phyloP scores from a whole-genome alignment of 345 rosid genomes.

The Ailanthus altissimus region DNA sequence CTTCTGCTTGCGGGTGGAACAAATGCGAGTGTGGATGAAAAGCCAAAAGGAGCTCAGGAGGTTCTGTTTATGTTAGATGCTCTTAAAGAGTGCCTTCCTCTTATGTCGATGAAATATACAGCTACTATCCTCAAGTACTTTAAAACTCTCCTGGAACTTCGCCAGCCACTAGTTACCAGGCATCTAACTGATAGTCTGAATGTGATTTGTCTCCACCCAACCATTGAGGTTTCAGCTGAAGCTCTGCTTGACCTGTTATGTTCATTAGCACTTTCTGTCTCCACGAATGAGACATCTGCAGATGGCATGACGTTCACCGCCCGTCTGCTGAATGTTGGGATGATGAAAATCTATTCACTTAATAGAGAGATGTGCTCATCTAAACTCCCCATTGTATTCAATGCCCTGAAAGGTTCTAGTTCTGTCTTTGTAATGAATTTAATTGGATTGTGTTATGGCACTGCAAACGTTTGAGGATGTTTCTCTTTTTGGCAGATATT shows the following conservation, averaged over 20 bases:
- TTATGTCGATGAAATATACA: slow-evolving; percentile 57
- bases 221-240: slow-evolving; percentile 62
- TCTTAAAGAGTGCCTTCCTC: slow-evolving; percentile 77
- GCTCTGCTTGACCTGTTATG: slow-evolving; percentile 64
- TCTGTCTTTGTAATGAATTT: neutral
- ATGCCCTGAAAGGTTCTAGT: slow-evolving; percentile 71
- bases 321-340: slow-evolving; percentile 76
- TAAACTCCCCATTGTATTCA: slow-evolving; percentile 74
- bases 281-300: slow-evolving; percentile 62
- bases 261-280: slow-evolving; percentile 50
- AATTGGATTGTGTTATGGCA: neutral
- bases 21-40: slow-evolving; percentile 44
- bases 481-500: slow-evolving; percentile 57
- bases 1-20: slow-evolving; percentile 75
- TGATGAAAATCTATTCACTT: slow-evolving; percentile 59
- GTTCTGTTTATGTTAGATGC: slow-evolving; percentile 66
- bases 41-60: slow-evolving; percentile 74
- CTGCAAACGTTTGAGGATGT: neutral
- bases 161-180: slow-evolving; percentile 61
- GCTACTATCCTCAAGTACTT: slow-evolving; percentile 59
- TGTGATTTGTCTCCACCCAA: slow-evolving; percentile 55
- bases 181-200: slow-evolving; percentile 73
- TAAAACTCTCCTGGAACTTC: slow-evolving; percentile 61
- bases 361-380: slow-evolving; percentile 64
- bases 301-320: slow-evolving; percentile 75